Conservation (phyloP, 108 stramenopile genomes). For the Schizochytrium sp. region DNA sequence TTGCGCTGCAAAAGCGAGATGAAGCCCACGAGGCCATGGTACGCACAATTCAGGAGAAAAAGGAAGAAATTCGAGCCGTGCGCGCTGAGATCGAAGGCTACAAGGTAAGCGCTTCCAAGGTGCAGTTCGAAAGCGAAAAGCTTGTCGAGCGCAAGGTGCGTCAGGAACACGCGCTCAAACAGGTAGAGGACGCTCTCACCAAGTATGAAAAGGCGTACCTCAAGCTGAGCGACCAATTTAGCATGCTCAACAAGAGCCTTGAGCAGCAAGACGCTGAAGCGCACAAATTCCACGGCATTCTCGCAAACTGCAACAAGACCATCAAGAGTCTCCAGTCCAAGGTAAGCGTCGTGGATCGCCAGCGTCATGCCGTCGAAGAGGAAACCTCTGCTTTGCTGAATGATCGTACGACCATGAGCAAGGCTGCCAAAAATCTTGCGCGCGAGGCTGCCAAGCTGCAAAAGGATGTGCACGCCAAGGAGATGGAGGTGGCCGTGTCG, state of each 20-base stretch:
- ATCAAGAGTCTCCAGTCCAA: constrained; percentile 35
- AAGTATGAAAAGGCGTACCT: constrained; percentile 44
- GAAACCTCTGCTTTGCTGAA: constrained; percentile 33
- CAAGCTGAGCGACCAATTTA: constrained; percentile 29
- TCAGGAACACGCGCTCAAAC: constrained; percentile 51
- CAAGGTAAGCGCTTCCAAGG: constrained; percentile 35
- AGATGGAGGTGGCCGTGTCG: constrained; percentile 44
- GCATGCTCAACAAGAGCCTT: constrained; percentile 48
- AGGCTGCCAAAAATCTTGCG: constrained; percentile 56
- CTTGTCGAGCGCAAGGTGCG: constrained; percentile 40
- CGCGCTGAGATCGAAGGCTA: constrained; percentile 45
- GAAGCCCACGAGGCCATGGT: constrained; percentile 62
- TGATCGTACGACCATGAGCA: constrained; percentile 54
- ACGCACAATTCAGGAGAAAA: constrained; percentile 49
- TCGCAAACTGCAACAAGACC: background rate
- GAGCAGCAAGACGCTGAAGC: constrained; percentile 59
- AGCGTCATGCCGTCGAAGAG: constrained; percentile 54
- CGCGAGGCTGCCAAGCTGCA: constrained; percentile 38
- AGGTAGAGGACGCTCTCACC: constrained; percentile 44
- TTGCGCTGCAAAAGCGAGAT: constrained; percentile 60
- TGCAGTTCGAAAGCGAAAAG: constrained; percentile 48
- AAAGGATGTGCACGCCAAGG: constrained; percentile 53
- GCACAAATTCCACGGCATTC: constrained; percentile 30
- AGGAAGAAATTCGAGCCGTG: constrained; percentile 44
- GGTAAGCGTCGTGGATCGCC: constrained; percentile 56